Evolutionary conservation across 2,329 filamentous ascomycete species (phyloP).

Genomic region (Ophiocordyceps australis): DNA sequence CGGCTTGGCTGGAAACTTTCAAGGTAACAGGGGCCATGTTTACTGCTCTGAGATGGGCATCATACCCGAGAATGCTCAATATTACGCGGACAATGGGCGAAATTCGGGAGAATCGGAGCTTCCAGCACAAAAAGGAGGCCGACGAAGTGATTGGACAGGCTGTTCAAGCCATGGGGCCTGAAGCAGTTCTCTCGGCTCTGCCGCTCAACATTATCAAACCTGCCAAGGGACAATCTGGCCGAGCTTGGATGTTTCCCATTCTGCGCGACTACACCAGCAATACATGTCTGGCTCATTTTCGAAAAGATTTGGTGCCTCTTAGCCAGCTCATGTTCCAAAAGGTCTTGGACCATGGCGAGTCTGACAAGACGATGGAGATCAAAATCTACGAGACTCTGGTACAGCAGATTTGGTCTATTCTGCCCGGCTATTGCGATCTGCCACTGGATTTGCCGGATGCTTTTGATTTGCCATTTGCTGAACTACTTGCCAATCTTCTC

Average conservation of each 20-base stretch:
- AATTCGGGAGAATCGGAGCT: constrained; percentile 71
- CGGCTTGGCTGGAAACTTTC: constrained; percentile 90
- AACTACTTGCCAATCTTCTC: constrained; percentile 76
- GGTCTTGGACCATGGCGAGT: constrained; percentile 63
- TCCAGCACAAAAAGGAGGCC: constrained; percentile 85
- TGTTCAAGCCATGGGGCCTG: constrained; percentile 77
- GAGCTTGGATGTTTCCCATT: constrained; percentile 89
- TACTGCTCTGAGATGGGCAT: constrained; percentile 69
- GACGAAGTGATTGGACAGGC: constrained; percentile 81
- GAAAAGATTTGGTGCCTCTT: constrained; percentile 67
- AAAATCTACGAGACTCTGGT: constrained; percentile 97
- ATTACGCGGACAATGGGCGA: constrained; percentile 71
- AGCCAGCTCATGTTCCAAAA: constrained; percentile 82
- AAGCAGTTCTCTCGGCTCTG: constrained; percentile 62
- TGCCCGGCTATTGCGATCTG: constrained; percentile 89
- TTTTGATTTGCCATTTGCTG: constrained; percentile 79
- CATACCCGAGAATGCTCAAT: constrained; percentile 58
- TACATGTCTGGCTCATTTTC: constrained; percentile 74
- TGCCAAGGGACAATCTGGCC: constrained; percentile 57
- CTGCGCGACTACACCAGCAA: constrained; percentile 82
- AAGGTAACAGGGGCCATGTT: constrained; percentile 77
- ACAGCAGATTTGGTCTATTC: constrained; percentile 82
- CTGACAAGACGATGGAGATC: constrained; percentile 83
- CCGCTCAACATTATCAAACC: constrained; percentile 74
- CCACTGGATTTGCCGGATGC: constrained; percentile 60